Base-by-base conservation (phyloP, 2,329 filamentous ascomycete species). In the Trichophyton simii region DNA sequence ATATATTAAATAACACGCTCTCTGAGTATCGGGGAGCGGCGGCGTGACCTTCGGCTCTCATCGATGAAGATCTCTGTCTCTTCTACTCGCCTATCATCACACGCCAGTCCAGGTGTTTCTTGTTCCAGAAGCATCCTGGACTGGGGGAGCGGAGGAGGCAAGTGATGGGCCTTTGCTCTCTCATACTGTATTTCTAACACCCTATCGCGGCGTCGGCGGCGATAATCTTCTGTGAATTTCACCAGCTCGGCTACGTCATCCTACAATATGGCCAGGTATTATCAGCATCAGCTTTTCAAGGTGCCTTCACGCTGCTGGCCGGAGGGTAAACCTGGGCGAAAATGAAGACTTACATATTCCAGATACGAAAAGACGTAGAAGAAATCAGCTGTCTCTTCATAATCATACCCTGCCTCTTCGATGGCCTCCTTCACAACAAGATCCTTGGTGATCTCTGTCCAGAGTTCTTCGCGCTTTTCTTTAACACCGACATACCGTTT, bases 381-480 rank as follows among this genome's bases (percentile, higher is more conserved):
- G 75, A 90, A 95, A 64, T 82, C 83, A 60, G 90, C 87, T 0
- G 89, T 94, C 79, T 97, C 91, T 72, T 96, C 90, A 70, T 86
- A 97, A 63, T 89, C 85, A 73, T 96, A 97, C 2, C 89, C 89
- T 70, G 86, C 77, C 68, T 87, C 80, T 67, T 95, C 87, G 65
- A 97, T 88, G 18, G 94, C 94, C 71, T 96, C 91, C 59, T 87
- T 85, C 62, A 87, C 80, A 15, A 97, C 89, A 41, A 97, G 76
- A 67, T 96, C 91, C 76, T 95, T 96, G 54, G 92, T 95, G 67
- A 99, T 90, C 75, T 97, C 94, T 0, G 94, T 99, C 92, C 92
- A 97, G 78, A 95, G 88, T 63, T 87, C 84, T 61, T 82, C 81
- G 41, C 68, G 70, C 31, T 69, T 70, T 50, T 75, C 69, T 42